These are phyloP conservation scores for Oryza glaberrima DNA, from an alignment of 176 grass and related monocot species.

Conservation along the genomic window DNA sequence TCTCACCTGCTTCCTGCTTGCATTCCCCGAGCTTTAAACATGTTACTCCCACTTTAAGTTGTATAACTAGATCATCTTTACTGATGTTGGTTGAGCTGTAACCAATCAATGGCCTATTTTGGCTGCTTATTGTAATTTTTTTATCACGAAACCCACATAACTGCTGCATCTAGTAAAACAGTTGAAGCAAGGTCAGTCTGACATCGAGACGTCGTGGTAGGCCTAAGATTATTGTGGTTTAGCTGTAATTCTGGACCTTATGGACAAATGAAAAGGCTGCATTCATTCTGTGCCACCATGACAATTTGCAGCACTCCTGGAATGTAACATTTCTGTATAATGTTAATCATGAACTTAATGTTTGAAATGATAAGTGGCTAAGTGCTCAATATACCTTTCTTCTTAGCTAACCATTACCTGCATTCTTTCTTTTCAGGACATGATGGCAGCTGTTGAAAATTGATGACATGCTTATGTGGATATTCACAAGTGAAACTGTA, in stretches of 20 bases:
- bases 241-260: neutral
- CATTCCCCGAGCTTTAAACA: neutral
- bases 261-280: neutral
- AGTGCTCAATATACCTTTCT: conserved; percentile 11
- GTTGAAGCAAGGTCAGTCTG: neutral
- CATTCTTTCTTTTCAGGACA: conserved; percentile 47
- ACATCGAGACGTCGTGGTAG: neutral
- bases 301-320: neutral
- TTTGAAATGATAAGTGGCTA: conserved; percentile 5
- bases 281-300: neutral
- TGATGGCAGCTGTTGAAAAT: conserved; percentile 3
- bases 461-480: conserved; percentile 25
- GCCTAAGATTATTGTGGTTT: neutral
- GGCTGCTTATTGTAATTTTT: neutral
- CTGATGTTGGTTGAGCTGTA: conserved; percentile 13
- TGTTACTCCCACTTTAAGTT: neutral
- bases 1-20: conserved; percentile 21
- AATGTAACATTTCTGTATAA: neutral
- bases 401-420: neutral
- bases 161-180: neutral
- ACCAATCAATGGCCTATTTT: neutral
- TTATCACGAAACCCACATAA: neutral
- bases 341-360: neutral
- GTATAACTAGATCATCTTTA: neutral
- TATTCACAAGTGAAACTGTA: conserved; percentile 31